Conservation (phyloP, 2,329 filamentous ascomycete genomes). For the Metarhizium album region DNA sequence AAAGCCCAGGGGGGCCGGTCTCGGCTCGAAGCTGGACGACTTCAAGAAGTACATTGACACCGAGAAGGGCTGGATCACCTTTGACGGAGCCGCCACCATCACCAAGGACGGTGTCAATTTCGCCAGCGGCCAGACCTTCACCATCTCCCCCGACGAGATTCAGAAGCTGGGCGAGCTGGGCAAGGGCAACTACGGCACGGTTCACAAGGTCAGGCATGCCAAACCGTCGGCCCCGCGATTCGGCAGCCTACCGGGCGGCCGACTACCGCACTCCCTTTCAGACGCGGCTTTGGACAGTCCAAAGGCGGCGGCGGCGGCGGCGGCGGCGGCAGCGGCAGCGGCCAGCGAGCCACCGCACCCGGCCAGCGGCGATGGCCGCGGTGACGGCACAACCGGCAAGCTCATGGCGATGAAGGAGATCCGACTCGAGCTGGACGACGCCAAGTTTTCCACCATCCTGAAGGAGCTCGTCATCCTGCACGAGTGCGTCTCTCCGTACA, state of each 20-base stretch:
- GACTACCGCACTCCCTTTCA: slow-evolving; percentile 26
- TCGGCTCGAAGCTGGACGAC: slow-evolving; percentile 43
- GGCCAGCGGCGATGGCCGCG: slow-evolving; percentile 19
- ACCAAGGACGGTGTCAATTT: slow-evolving; percentile 88
- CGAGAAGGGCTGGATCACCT: slow-evolving; percentile 82
- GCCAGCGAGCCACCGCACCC: slow-evolving; percentile 14
- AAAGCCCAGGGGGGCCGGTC: slow-evolving; percentile 25
- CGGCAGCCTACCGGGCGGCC: slow-evolving; percentile 42
- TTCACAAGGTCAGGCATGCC: slow-evolving; percentile 89
- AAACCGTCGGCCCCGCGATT: slow-evolving; percentile 50
- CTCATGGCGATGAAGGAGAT: slow-evolving; percentile 99
- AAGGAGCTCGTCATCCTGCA: slow-evolving; percentile 97
- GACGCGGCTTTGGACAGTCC: slow-evolving; percentile 21
- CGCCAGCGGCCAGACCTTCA: slow-evolving; percentile 78
- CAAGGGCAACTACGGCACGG: slow-evolving; percentile 96
- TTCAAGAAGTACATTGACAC: slow-evolving; percentile 78
- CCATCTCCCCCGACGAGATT: slow-evolving; percentile 90
- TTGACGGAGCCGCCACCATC: slow-evolving; percentile 85
- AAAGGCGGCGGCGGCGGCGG: slow-evolving; percentile 14
- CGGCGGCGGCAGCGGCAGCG: slow-evolving; percentile 16
- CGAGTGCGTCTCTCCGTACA: slow-evolving; percentile 88
- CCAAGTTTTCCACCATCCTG: slow-evolving; percentile 92
- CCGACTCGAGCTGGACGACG: slow-evolving; percentile 85
- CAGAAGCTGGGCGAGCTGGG: slow-evolving; percentile 87
- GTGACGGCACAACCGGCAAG: slow-evolving; percentile 51